A percentile compares a stretch with the other conserved stretches of the same genome.
Evolutionary conservation across 2,329 filamentous ascomycete species (phyloP).

Genomic region (Sclerotiophoma versabilis): DNA sequence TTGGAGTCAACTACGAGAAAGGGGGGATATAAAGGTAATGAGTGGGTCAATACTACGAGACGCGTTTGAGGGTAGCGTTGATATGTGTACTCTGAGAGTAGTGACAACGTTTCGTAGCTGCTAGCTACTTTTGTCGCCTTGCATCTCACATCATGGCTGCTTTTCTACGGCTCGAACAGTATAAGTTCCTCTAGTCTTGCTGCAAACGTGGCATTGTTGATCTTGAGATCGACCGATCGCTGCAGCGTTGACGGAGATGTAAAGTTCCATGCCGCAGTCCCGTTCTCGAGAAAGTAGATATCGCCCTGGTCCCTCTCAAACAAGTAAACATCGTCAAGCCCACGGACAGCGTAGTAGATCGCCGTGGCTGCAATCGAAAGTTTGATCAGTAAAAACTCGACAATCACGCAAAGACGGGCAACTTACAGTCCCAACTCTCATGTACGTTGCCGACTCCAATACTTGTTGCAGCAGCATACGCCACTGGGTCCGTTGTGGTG

Average conservation of each 20-base stretch:
- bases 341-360: slow-evolving; percentile 6
- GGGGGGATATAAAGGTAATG: no score
- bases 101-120: no score
- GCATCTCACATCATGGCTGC: no score
- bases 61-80: no score
- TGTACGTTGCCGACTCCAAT: slow-evolving; percentile 5
- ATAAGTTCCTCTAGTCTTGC: neutral
- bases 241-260: neutral
- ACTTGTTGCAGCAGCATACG: slow-evolving; percentile 4
- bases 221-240: neutral
- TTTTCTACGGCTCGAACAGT: neutral
- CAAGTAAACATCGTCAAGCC: neutral
- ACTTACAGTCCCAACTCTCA: slow-evolving; percentile 10
- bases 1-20: no score
- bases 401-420: no score
- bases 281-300: slow-evolving; percentile 1
- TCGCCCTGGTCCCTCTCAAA: neutral
- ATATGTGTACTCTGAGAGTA: no score
- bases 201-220: neutral
- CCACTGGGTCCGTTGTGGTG: neutral
- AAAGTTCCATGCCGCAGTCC: slow-evolving; percentile 2
- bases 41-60: no score
- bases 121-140: no score
- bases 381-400: neutral
- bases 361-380: neutral